These are phyloP conservation scores for Diaporthe longicolla DNA, from an alignment of 2,329 filamentous ascomycete genomes.

Conservation along the genomic window DNA sequence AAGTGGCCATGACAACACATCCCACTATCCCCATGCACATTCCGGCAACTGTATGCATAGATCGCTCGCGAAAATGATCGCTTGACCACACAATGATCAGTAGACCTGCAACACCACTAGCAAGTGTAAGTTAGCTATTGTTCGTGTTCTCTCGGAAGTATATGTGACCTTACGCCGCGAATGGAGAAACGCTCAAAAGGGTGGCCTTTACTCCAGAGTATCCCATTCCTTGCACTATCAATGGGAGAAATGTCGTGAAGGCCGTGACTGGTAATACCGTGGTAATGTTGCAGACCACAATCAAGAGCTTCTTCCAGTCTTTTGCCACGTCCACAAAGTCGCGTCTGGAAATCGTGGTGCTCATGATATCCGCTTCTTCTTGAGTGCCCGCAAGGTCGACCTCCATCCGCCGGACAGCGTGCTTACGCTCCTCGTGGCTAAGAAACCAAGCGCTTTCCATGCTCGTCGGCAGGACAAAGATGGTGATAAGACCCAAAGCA, in stretches of 20 bases:
- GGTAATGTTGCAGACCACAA: not conserved
- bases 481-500: not conserved
- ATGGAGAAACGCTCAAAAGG: not conserved
- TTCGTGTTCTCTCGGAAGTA: not conserved
- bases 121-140: not conserved
- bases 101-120: not conserved
- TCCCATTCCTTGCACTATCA: slow-evolving; percentile 1
- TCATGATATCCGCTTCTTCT: not conserved
- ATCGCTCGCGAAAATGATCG: not conserved
- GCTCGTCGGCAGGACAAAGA: not conserved
- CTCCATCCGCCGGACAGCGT: not conserved
- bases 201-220: not conserved
- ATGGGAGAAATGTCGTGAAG: not conserved
- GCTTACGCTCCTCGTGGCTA: not conserved
- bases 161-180: not conserved
- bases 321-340: not conserved
- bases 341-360: not conserved
- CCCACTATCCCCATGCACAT: not conserved
- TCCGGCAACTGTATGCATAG: not conserved
- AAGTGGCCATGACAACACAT: not conserved
- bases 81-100: not conserved
- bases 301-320: not conserved
- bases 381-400: not conserved
- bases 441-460: not conserved
- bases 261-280: not conserved